Conservation (phyloP, 2,329 filamentous ascomycete genomes). For the Colletotrichum shisoi region DNA sequence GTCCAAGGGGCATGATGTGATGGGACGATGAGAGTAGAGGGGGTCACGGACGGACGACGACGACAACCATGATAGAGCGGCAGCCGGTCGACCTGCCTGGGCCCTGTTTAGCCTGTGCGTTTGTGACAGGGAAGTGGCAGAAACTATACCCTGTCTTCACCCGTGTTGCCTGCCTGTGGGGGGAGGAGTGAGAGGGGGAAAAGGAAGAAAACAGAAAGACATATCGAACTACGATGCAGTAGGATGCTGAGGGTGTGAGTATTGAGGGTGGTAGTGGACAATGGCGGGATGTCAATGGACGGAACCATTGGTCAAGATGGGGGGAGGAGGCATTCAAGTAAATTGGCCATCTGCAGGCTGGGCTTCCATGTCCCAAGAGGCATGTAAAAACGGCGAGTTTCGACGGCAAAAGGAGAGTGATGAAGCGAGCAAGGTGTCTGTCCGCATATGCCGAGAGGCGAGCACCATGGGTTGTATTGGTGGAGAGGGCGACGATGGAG, state of each 20-base stretch:
- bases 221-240: constrained; percentile 25
- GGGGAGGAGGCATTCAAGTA: constrained; percentile 40
- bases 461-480: constrained; percentile 44
- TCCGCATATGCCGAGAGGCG: constrained; percentile 54
- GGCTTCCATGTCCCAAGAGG: constrained; percentile 49
- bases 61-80: constrained; percentile 37
- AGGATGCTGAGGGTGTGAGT: constrained; percentile 31
- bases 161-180: constrained; percentile 22
- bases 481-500: constrained; percentile 45
- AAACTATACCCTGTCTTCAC: constrained; percentile 37
- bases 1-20: constrained; percentile 49
- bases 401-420: constrained; percentile 31
- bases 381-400: constrained; percentile 18
- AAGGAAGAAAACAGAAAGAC: constrained; percentile 2
- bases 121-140: constrained; percentile 33
- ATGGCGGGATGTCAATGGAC: constrained; percentile 44
- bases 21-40: constrained; percentile 44
- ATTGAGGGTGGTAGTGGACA: constrained; percentile 15
- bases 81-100: constrained; percentile 43
- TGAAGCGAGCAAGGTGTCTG: constrained; percentile 43
- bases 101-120: constrained; percentile 37
- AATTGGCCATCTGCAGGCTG: constrained; percentile 44
- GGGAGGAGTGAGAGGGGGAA: background rate
- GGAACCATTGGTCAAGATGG: constrained; percentile 42
- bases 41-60: constrained; percentile 43